Conservation (phyloP, 2,329 filamentous ascomycete genomes). For the Tricladium varicosporioides region DNA sequence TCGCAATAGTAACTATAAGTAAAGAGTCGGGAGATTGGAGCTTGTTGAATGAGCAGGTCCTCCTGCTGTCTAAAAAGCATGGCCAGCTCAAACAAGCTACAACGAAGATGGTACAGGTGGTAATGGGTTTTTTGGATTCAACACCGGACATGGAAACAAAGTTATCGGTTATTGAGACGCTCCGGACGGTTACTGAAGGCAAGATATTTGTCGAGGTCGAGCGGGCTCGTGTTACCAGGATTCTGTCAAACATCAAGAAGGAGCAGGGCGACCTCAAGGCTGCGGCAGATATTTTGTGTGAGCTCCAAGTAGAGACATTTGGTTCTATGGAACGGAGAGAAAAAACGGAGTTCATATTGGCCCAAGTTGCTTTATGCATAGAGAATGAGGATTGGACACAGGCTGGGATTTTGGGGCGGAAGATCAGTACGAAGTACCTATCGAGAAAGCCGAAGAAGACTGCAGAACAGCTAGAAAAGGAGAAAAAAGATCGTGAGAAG, state of each 20-base stretch:
- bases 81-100: conserved; percentile 98
- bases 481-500: conserved; percentile 84
- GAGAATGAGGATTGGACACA: conserved; percentile 96
- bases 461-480: conserved; percentile 84
- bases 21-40: conserved; percentile 92
- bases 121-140: conserved; percentile 87
- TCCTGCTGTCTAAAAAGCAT: conserved; percentile 98
- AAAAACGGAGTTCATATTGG: conserved; percentile 98
- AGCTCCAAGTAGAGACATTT: conserved; percentile 98
- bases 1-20: conserved; percentile 89
- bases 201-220: conserved; percentile 99
- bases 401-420: conserved; percentile 87
- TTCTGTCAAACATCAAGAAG: conserved; percentile 97
- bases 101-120: conserved; percentile 97
- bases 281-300: conserved; percentile 90
- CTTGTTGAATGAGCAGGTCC: conserved; percentile 92
- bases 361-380: conserved; percentile 92
- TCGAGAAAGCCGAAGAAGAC: conserved; percentile 88
- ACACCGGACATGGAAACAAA: conserved; percentile 85
- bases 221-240: conserved; percentile 89
- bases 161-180: conserved; percentile 87
- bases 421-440: conserved; percentile 95
- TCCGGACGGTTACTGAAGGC: conserved; percentile 95
- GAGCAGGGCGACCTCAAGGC: conserved; percentile 87
- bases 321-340: conserved; percentile 96